phyloP scores from a whole-genome alignment of 495 filamentous ascomycete species.

The Penicillium samsonianum region DNA sequence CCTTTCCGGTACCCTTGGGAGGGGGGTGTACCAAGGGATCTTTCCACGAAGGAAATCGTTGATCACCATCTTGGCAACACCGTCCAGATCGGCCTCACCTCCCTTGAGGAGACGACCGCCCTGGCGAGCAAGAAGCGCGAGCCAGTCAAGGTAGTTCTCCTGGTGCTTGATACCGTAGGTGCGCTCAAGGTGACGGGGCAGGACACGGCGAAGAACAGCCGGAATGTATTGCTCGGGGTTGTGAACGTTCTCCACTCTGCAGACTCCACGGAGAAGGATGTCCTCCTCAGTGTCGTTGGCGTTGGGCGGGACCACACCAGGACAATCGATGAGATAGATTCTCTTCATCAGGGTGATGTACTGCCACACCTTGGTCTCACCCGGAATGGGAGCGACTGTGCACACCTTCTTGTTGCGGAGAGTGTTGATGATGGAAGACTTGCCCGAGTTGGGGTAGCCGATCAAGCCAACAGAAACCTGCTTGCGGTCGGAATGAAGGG shows the following conservation, averaged over 20 bases:
- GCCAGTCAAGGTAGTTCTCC: conserved; percentile 70
- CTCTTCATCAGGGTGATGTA: conserved; percentile 96
- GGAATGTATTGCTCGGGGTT: conserved; percentile 95
- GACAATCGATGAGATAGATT: conserved; percentile 96
- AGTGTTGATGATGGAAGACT: conserved; percentile 91
- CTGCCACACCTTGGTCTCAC: conserved; percentile 94
- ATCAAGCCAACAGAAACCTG: conserved; percentile 89
- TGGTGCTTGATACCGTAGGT: conserved; percentile 83
- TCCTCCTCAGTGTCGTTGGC: conserved; percentile 78
- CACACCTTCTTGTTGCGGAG: conserved; percentile 89
- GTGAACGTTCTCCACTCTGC: conserved; percentile 91
- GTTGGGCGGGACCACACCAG: conserved; percentile 90
- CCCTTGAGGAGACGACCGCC: conserved; percentile 81
- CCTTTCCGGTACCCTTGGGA: conserved; percentile 58
- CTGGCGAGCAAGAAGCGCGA: conserved; percentile 85
- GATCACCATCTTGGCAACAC: conserved; percentile 91
- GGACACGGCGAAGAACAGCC: conserved; percentile 75
- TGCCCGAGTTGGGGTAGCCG: conserved; percentile 87
- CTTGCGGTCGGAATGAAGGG: conserved; percentile 85
- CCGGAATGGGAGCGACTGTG: conserved; percentile 92
- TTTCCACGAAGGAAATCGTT: conserved; percentile 96
- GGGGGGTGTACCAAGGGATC: conserved; percentile 93
- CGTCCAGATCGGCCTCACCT: conserved; percentile 89
- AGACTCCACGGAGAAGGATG: conserved; percentile 88
- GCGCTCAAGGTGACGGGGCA: conserved; percentile 83